Evolutionary conservation across 129 eudicot genomes (phyloP).

Genomic region (Artemisia argyi): DNA sequence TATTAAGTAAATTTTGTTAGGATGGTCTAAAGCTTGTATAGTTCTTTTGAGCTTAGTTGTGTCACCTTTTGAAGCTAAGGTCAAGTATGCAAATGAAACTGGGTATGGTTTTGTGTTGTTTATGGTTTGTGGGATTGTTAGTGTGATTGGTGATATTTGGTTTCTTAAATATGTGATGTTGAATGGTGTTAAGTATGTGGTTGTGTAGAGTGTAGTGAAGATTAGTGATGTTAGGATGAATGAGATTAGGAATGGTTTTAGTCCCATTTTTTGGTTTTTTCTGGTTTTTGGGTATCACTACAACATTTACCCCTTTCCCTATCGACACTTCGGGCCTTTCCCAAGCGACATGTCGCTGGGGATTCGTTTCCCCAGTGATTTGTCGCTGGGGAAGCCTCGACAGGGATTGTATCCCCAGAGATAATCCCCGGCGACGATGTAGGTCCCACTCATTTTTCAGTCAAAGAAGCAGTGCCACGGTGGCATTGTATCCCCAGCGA

Average conservation of each 20-base stretch:
- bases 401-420: no score
- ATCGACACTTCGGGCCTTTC: no score
- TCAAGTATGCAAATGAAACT: conserved; percentile 83
- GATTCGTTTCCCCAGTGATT: no score
- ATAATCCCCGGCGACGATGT: no score
- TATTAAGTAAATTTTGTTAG: conserved; percentile 64
- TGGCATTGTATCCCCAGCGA: no score
- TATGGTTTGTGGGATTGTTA: conserved; percentile 33
- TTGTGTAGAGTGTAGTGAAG: conserved; percentile 53
- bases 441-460: no score
- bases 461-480: no score
- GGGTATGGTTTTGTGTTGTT: conserved; percentile 46
- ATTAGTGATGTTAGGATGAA: conserved; percentile 54
- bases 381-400: no score
- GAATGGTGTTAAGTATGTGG: conserved; percentile 45
- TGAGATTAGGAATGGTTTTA: conserved; percentile 43
- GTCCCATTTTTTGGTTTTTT: conserved; percentile 36
- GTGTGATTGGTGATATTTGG: conserved; percentile 29
- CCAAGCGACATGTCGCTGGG: no score
- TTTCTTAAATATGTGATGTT: neutral
- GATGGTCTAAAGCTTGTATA: conserved; percentile 71
- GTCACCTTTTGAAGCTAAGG: conserved; percentile 88
- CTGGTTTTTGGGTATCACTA: no score
- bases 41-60: conserved; percentile 60
- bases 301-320: no score